Percentiles rank a stretch among this genome's conserved stretches.
These are phyloP conservation scores for Populus nigra DNA, from an alignment of 345 rosid species.

Conservation along the genomic window DNA sequence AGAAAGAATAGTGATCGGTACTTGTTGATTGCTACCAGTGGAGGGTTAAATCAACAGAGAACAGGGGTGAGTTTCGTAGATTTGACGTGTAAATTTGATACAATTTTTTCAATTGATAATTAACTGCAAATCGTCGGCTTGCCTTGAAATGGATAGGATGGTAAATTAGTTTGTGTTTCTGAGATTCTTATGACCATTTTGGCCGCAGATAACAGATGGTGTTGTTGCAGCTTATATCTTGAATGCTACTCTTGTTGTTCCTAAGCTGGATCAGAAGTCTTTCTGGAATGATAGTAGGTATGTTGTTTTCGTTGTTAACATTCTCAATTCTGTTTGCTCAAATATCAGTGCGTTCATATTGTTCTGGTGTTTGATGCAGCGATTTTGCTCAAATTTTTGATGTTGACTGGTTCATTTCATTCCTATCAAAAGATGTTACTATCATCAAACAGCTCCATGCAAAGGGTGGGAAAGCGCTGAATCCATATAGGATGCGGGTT, in stretches of 20 bases:
- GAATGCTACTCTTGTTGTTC: conserved; percentile 87
- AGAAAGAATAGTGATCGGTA: conserved; percentile 58
- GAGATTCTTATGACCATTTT: background rate
- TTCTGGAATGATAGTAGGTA: conserved; percentile 93
- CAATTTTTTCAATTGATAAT: background rate
- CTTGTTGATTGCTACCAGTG: conserved; percentile 82
- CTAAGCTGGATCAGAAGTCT: conserved; percentile 80
- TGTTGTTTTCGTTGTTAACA: conserved; percentile 4
- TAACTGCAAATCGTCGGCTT: background rate
- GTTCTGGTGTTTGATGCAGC: conserved; percentile 48
- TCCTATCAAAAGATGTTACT: conserved; percentile 58
- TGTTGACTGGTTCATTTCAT: conserved; percentile 74
- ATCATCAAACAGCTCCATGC: conserved; percentile 68
- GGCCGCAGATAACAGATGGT: conserved; percentile 75
- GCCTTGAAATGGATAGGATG: background rate
- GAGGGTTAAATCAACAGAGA: conserved; percentile 92
- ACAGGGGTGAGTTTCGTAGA: conserved; percentile 63
- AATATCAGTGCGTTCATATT: conserved; percentile 11
- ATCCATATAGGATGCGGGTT: conserved; percentile 62
- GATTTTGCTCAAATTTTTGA: conserved; percentile 76
- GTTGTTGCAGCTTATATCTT: conserved; percentile 90
- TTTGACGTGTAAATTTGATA: background rate
- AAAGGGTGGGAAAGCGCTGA: conserved; percentile 45
- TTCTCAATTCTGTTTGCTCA: conserved; percentile 9
- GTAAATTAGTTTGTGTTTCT: conserved; percentile 3